Conservation (phyloP, 192 early-diverging fungal species). For the Phycomyces nitens region DNA sequence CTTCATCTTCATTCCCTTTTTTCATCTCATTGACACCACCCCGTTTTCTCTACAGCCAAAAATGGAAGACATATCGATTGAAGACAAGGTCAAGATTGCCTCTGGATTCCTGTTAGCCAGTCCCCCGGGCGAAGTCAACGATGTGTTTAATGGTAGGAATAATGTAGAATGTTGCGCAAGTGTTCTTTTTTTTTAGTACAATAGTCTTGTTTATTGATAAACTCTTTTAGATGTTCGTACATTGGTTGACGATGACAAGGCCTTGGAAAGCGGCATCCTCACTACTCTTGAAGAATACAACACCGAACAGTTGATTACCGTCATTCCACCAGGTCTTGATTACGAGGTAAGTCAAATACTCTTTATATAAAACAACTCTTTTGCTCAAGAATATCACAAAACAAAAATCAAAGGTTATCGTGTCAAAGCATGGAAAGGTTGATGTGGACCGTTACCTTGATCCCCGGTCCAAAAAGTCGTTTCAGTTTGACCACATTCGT, state of each 20-base stretch:
- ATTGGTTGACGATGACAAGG: constrained; percentile 75
- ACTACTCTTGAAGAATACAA: constrained; percentile 78
- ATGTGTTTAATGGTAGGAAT: constrained; percentile 88
- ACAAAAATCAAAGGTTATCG: constrained; percentile 53
- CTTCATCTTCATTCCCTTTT: no score
- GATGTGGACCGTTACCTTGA: constrained; percentile 69
- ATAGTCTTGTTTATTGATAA: no score
- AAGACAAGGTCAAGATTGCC: constrained; percentile 74
- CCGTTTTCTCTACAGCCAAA: not conserved
- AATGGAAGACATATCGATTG: constrained; percentile 30
- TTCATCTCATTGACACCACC: no score
- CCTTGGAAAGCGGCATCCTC: constrained; percentile 64
- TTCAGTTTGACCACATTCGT: constrained; percentile 80
- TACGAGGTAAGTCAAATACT: constrained; percentile 41
- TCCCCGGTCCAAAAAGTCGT: constrained; percentile 64
- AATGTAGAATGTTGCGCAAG: not conserved
- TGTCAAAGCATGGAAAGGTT: constrained; percentile 71
- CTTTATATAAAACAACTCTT: constrained; percentile 8
- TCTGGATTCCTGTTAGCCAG: constrained; percentile 74
- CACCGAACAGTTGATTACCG: constrained; percentile 75
- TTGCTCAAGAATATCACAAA: no score
- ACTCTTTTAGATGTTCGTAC: constrained; percentile 86
- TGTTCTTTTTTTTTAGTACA: not conserved
- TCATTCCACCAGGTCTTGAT: constrained; percentile 63
- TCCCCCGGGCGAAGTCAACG: constrained; percentile 96